Base-by-base conservation (phyloP, 495 filamentous ascomycete genomes). In the Penicillium odoratum region DNA sequence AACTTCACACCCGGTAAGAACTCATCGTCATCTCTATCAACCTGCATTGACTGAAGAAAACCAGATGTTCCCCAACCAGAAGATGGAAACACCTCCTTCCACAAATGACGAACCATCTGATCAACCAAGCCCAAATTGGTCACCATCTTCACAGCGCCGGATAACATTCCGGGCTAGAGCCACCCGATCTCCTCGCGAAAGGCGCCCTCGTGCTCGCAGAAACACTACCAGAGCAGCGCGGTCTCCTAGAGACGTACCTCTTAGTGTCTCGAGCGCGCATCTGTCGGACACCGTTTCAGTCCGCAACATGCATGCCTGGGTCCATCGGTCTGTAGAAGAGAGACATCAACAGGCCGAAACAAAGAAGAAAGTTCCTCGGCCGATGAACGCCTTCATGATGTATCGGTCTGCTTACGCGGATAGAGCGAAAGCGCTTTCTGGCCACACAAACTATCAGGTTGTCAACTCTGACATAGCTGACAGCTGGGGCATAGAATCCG, bases 301-400 rank as follows among this genome's bases (percentile, higher is more conserved):
- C 34, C 82, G 81, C 47, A 85, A 98, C 69, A 97, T 97, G 80
- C 85, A 91, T 54, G 78, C 73, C 21, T 96, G 87, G 78, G 93
- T 96, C 25, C 85, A 88, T 63, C 81, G 94, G 47, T 76, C 88
- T 8, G 72, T 77, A 3, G 85, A 90, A 45, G 80, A 75, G 6
- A 84, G 94, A 36, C 70, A 79, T 61, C 88, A 95, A 63, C 85
- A 90, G 15, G 81, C 81, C 54, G 81, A 85, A 57, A 84, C 86
- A 65, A 87, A 90, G 30, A 90, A 90, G 4, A 91, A 92, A 63
- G 81, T 98, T 55, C 90, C 93, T 59, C 79, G 94, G 34, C 94
- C 94, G 1, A 98, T 97, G 89, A 98, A 98, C 67, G 93, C 92
- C 2, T 98, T 98, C 80, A 98, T 98, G 90, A 81, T 98, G 28